These are phyloP conservation scores for Pseudoneurospora amorphoporcata DNA, from an alignment of 495 filamentous ascomycete species.

Conservation along the genomic window DNA sequence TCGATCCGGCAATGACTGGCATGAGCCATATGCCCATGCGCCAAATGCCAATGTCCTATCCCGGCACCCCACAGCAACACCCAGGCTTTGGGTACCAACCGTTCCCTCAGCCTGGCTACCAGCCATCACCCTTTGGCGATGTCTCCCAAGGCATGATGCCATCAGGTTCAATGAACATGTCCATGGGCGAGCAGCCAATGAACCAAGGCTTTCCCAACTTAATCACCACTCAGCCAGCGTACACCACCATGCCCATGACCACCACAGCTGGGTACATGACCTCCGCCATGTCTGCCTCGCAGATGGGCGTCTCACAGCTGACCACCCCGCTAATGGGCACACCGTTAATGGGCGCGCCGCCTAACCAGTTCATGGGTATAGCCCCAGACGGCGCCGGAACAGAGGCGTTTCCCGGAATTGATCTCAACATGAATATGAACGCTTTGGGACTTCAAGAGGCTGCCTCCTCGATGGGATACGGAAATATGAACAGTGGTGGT, in stretches of 20 bases:
- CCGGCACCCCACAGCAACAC: not conserved
- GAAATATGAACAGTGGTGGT: not conserved
- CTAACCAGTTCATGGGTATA: conserved; percentile 12
- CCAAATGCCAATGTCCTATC: conserved; percentile 11
- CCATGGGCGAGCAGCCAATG: not conserved
- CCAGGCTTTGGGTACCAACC: not conserved
- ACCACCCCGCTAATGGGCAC: conserved; percentile 12
- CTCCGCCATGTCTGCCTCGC: not conserved
- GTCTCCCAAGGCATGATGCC: conserved; percentile 8
- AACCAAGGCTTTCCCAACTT: not conserved
- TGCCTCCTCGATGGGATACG: not conserved
- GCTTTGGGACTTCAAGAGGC: conserved; percentile 30
- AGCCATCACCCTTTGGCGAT: not conserved
- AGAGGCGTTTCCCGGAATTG: conserved; percentile 26
- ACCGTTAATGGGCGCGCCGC: conserved; percentile 1
- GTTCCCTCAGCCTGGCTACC: not conserved
- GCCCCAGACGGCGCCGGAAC: conserved; percentile 11
- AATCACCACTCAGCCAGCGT: conserved; percentile 1
- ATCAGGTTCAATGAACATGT: conserved; percentile 8
- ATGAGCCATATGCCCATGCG: conserved; percentile 3
- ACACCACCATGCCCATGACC: conserved; percentile 1
- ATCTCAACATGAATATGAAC: conserved; percentile 21
- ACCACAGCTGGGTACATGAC: conserved; percentile 1
- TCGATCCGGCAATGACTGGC: not conserved
- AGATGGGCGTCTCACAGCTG: conserved; percentile 1